Base-by-base conservation (phyloP, 2,329 filamentous ascomycete species). In the Cladosporium sp. region DNA sequence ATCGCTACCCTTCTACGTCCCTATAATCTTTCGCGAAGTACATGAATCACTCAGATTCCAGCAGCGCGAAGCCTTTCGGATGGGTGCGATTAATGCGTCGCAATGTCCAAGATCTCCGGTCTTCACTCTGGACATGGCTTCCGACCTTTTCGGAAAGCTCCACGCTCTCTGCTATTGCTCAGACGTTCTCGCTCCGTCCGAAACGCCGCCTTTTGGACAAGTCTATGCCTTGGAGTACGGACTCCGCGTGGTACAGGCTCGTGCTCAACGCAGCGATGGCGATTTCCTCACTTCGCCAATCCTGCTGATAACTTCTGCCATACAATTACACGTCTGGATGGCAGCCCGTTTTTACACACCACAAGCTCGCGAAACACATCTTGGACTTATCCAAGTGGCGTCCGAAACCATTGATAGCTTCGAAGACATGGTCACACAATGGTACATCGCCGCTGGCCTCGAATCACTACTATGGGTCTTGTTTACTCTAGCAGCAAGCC, bases 311-410 rank as follows among this genome's bases (percentile, higher is more conserved):
- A 47, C 54, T 3, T 56, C 54, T 7, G 54, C 54, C 19, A 56
- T 56, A 47, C 54, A 56, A 17, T 15, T 56, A 5, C 54, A 56
- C 20, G 54, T 56, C 36, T 56, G 54, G 54, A 56, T 56, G 54
- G 54, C 54, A 12, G 19, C 54, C 9, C 54, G 54, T 14, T 56
- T 56, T 40, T 56, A 56, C 42, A 56, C 54, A 9, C 54, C 54
- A 19, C 54, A 56, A 22, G 54, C 54, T 1, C 40, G 54, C 19
- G 54, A 56, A 15, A 56, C 54, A 30, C 54, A 56, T 28, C 19
- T 56, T 3, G 54, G 42, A 9, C 54, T 56, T 20, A 56, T 56
- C 15, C 39, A 49, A 8, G 19, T 49, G 12, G 54, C 54, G 3
- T 30, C 11, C 14, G 42, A 49, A 20, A 36, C 34, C 1, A 49